Evolutionary conservation across 1,284 basidiomycete genomes (phyloP), one percentile per base, ranked within the genome.

Genomic region (Exobasidium rhododendri): DNA sequence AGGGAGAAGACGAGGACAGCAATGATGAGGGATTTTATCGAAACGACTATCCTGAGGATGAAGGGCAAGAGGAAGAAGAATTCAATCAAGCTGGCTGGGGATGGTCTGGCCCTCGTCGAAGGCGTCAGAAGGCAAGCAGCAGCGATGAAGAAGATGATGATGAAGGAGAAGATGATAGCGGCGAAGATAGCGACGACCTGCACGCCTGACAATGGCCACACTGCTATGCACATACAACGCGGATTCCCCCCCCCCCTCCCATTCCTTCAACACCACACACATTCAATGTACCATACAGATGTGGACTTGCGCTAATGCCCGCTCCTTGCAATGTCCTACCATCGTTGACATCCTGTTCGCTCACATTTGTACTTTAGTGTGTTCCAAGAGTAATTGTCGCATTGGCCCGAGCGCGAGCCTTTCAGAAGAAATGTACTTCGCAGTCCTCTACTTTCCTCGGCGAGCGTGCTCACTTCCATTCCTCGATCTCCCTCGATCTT

Each of bases 11-110:
- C 47, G 75, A 78, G 49, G 75, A 78, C 49, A 74, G 71, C 63
- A 78, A 78, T 59, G 74, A 76, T 53, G 75, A 78, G 59, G 75
- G 70, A n/a, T 78, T 70, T 52, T 78, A 77, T 59, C 43, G 69
- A 4, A 78, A 78, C 61, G 75, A 78, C 47, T 78, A 78, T 40
- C 75, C 75, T 2, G 75, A 76, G 32, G 64, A 68, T 22, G 75
- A 78, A 47, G 57, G 67, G 24, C 59, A 65, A 0, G 68, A 72
- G 31, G 70, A 69, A 1, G 70, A 74, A n/a, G 71, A 73, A 46
- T 55, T 67, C 14, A 67, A 67, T n/a, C 62, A 63, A 40, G 69
- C 61, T 43, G 62, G 57, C 7, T 35, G 32, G 30, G 52, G 52
- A 55, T 55, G 52, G 52, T 20, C 29, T 26, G 52, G 52, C 3